Evolutionary conservation across 1,284 basidiomycete genomes (phyloP), one percentile per base, ranked within the genome.

Genomic region (Leccinum pachyderme): DNA sequence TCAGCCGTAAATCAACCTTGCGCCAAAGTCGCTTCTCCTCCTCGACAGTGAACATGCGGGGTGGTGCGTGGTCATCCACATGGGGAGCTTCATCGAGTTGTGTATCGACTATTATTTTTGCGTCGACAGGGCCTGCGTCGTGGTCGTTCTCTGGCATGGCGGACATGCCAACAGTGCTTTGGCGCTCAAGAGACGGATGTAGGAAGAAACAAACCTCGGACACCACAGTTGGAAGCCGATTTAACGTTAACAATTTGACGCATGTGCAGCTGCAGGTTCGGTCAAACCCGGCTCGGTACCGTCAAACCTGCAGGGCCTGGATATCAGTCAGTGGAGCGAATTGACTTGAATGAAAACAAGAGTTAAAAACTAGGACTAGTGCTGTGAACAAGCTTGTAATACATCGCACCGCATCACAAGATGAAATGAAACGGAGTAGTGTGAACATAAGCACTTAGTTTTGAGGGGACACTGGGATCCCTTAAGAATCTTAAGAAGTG

Each of bases 1-100:
- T 79, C 37, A 87, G 72, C 53, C 82, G 73, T 32, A 76, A 25
- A 60, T 89, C 86, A 27, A 89, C 75, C 71, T 87, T 89, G 57
- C 80, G 73, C 76, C 83, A 89, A 46, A 89, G 67, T 55, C 67
- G 77, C 57, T 69, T 74, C 68, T 87, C 83, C 58, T 87, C 71
- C 58, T 79, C 80, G 1, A 37, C 47, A 2, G 52, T 59, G 39
- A 67, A 53, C 11, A 24, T 43, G 39, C 24, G 39, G 39, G 39
- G 39, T 43, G 39, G 22, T 43, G 39, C 22, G 22, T 24, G 12
- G 39, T 24, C 22, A 12, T 43, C 39, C 39, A 43, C 13, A 43
- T 43, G 22, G 39, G 12, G 4, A 24, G 39, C 39, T 43, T 43
- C 13, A 24, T 43, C 39, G 39, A 43, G 22, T 43, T 13, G 39